phyloP scores from a whole-genome alignment of 2,329 filamentous ascomycete genomes.

The Nannizziopsis barbatae region DNA sequence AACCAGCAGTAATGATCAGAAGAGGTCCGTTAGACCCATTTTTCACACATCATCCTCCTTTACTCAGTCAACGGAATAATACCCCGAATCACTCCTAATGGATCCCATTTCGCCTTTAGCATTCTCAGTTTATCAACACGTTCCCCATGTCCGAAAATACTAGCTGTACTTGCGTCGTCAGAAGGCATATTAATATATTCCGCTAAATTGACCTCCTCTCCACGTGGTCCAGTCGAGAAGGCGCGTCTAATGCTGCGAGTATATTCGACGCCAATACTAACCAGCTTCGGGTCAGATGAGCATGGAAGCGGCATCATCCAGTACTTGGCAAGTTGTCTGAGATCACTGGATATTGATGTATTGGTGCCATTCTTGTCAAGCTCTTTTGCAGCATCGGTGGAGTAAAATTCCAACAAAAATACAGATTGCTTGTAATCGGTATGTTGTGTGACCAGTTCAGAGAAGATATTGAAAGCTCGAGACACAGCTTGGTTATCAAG shows the following conservation, averaged over 20 bases:
- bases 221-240: neutral
- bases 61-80: no score
- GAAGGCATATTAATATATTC: slow-evolving; percentile 6
- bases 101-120: slow-evolving; percentile 4
- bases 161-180: neutral
- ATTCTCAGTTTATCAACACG: slow-evolving; percentile 1
- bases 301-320: slow-evolving; percentile 8
- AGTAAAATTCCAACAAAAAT: slow-evolving; percentile 2
- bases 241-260: neutral
- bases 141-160: neutral
- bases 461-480: neutral
- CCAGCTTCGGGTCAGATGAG: slow-evolving; percentile 1
- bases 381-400: neutral
- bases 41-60: no score
- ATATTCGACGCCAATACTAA: neutral
- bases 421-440: neutral
- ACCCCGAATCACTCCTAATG: neutral
- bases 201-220: neutral
- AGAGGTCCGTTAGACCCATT: no score
- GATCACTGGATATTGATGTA: neutral
- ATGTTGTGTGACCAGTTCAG: neutral
- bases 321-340: slow-evolving; percentile 2
- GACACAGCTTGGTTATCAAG: neutral
- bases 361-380: neutral
- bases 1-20: no score